phyloP scores from a whole-genome alignment of 192 early-diverging fungal species.

The Spizellomyces sp. region DNA sequence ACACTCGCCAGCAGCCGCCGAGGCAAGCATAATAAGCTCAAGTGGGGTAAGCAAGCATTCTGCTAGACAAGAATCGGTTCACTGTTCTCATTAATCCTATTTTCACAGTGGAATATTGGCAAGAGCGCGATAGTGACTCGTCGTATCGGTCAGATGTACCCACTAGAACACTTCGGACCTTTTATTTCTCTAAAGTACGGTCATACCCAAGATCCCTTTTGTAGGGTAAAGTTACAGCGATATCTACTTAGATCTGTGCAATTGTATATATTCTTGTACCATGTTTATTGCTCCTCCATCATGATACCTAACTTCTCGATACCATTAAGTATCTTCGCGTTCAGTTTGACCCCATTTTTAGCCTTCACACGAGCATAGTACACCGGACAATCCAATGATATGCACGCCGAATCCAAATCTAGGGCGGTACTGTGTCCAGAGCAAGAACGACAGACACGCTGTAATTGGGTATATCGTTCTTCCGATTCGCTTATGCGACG shows the following conservation, averaged over 20 bases:
- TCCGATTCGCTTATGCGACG: constrained; percentile 38
- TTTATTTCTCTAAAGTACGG: constrained; percentile 30
- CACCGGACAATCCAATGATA: constrained; percentile 65
- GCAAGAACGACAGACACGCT: constrained; percentile 55
- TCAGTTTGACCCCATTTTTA: constrained; percentile 11
- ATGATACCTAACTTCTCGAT: too few species aligned
- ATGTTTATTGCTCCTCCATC: neutral
- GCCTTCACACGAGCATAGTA: constrained; percentile 47
- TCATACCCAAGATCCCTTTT: constrained; percentile 12
- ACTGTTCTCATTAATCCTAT: neutral
- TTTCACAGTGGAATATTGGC: constrained; percentile 23
- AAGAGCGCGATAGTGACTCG: constrained; percentile 9
- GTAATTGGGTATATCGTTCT: constrained; percentile 37
- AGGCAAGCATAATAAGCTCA: constrained; percentile 35
- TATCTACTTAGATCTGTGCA: neutral
- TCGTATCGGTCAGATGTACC: constrained; percentile 15
- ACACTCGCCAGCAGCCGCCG: constrained; percentile 10
- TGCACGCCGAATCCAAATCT: constrained; percentile 51
- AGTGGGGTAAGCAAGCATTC: constrained; percentile 20
- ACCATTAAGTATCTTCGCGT: too few species aligned
- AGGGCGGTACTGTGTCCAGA: constrained; percentile 40
- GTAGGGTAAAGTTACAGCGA: neutral
- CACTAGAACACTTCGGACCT: constrained; percentile 14
- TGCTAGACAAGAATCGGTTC: neutral
- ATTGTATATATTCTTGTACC: neutral